Base-by-base conservation (phyloP, 768 basidiomycete species). In the Amyloporia xantha region DNA sequence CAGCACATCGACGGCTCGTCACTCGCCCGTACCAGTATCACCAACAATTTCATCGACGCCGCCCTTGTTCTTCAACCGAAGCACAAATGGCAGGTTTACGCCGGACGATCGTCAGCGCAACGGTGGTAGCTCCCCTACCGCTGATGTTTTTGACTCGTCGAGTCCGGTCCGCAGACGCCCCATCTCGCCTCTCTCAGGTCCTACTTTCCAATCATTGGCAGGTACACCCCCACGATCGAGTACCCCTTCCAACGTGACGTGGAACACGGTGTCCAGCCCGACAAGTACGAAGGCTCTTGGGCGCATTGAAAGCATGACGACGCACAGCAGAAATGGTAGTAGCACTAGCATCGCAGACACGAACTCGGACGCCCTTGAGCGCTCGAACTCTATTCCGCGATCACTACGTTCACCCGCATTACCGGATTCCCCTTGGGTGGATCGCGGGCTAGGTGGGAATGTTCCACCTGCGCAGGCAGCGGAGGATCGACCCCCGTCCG, bases 221-320 rank as follows among this genome's bases (percentile, higher is more conserved):
- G 33, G 41, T 1, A 47, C 57, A 2, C 73, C 80, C 47, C 70
- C 74, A 48, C 68, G 73, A 35, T 71, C 76, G 25, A 59, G 61
- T 39, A 86, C 87, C 23, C 87, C 87, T 28, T 89, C 88, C 1
- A 86, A 84, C 61, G 74, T 87, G 45, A 77, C 79, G n/a, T 89
- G 86, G 86, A 78, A 73, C 45, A 49, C 69, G 20, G 66, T 70
- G 15, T 40, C 59, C 25, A 66, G 61, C 41, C 59, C 66, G 5
- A 62, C 67, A 61, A 66, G 53, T 21, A 54, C 54, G 23, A 45
- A 19, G 10, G 27, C 38, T 9, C 82, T 84, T 55, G 78, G 66
- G 49, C 70, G 81, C 54, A 79, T 76, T 55, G 78, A 75, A 41
- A 87, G 77, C 73, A 67, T 72, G 12, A 52, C 54, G 4, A 52